Evolutionary conservation across 148 eudicot species (phyloP), one percentile per base, ranked within the genome.

Genomic region (Beta vulgaris): DNA sequence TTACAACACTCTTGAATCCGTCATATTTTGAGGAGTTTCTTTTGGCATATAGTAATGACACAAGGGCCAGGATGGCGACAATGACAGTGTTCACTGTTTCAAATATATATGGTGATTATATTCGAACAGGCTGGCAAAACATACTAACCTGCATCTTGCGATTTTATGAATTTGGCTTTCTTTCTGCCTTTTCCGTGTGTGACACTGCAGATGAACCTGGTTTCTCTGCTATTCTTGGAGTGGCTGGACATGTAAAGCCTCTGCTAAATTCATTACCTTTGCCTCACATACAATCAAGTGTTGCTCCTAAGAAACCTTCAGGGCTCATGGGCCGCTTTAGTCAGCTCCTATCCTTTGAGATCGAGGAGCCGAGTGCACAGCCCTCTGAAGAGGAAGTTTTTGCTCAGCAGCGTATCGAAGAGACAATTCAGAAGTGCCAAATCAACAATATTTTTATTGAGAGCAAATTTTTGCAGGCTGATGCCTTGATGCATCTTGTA

Each of bases 261-360:
- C 57, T 71, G 48, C 67, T 83, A 15, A 82, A 77, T 83, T 79
- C 93, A 63, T 34, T 83, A 44, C 80, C 91, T 64, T 73, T 88
- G 43, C 66, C 93, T 72, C 85, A 82, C 34, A 34, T 82, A 69
- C 82, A 82, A 64, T 73, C 88, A 51, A 74, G 76, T 59, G 91
- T 84, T 69, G 83, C 88, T 55, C 79, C 91, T 73, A 82, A 91
- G 72, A 91, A 86, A 73, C 90, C 97, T 36, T 91, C 98, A 23
- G 95, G 98, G 21, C 78, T 93, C 59, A 93, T 93, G 85, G 97
- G 97, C 42, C 84, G 98, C 48, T 91, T 93, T 78, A 93, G 95
- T 79, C 93, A 87, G 76, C 84, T 93, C 26, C 78, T 93, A 79
- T 93, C 91, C 71, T 86, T 88, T 66, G 98, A 93, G 71, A 79